Conservation (phyloP, 129 eudicot genomes). For the Dittrichia graveolens region DNA sequence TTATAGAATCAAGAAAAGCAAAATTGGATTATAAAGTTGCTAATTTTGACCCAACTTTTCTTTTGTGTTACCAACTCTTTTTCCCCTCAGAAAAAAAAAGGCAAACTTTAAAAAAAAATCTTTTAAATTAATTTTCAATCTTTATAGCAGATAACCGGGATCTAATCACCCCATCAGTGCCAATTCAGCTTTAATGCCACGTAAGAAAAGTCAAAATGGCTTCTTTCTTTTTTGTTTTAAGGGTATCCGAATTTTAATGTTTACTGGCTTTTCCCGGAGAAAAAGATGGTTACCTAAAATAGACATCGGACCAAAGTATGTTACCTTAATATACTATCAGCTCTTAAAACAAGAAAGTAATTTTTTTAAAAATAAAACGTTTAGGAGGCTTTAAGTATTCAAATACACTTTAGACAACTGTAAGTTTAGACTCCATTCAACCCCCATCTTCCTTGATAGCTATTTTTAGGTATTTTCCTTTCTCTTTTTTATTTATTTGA, state of each 20-base stretch:
- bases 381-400: neutral
- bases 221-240: neutral
- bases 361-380: neutral
- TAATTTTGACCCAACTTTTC: neutral
- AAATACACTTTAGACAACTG: neutral
- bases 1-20: neutral
- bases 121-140: neutral
- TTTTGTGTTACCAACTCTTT: constrained; percentile 12
- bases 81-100: neutral
- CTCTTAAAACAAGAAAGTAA: neutral
- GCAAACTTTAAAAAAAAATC: neutral
- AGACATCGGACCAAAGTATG: neutral
- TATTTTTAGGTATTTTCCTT: neutral
- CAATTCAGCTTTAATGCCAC: constrained; percentile 3
- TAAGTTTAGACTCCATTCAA: neutral
- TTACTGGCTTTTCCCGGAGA: neutral
- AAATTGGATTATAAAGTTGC: neutral
- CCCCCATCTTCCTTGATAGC: constrained; percentile 5
- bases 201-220: neutral
- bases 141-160: neutral
- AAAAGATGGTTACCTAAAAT: constrained; percentile 13
- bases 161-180: neutral
- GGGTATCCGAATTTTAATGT: neutral
- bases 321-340: constrained; percentile 2
- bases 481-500: too few species aligned